These are phyloP conservation scores for Eleusine indica DNA, from an alignment of 176 grass and related monocot genomes.

Conservation along the genomic window DNA sequence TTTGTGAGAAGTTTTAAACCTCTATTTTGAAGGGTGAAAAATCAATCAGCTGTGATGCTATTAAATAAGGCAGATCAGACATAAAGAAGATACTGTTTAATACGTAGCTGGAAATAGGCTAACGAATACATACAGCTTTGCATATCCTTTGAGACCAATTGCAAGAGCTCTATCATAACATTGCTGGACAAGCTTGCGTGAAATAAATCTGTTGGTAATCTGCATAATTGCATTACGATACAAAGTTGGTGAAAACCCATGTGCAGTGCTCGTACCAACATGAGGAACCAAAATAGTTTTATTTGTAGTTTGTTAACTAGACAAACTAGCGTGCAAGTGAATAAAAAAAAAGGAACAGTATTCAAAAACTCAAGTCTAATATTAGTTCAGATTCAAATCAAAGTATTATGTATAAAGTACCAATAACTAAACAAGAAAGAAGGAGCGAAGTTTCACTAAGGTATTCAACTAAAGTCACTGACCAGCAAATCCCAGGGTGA, in stretches of 20 bases:
- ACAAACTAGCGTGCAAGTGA: not conserved
- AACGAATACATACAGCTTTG: constrained; percentile 75
- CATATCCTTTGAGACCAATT: constrained; percentile 96
- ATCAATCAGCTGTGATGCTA: not conserved
- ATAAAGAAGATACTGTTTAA: constrained; percentile 12
- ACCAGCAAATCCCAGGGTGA: constrained; percentile 98
- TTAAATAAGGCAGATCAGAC: not conserved
- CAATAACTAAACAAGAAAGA: constrained; percentile 12
- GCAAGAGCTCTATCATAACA: constrained; percentile 85
- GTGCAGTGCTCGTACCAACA: not conserved
- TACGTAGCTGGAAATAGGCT: not conserved
- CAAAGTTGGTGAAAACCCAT: not conserved
- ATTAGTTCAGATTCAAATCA: constrained; percentile 10
- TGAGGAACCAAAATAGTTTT: constrained; percentile 1
- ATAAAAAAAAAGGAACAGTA: not conserved
- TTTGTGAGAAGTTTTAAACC: too few species aligned
- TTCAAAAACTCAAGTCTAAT: not conserved
- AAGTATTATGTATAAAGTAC: not conserved
- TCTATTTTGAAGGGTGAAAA: not conserved
- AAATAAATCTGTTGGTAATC: constrained; percentile 90
- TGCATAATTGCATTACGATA: constrained; percentile 43
- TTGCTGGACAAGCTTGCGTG: constrained; percentile 81
- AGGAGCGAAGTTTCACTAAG: not conserved
- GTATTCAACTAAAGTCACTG: constrained; percentile 25
- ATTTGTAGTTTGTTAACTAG: constrained; percentile 24